Evolutionary conservation across 1,284 basidiomycete genomes (phyloP).

Genomic region (Sanghuangporus weigelae): DNA sequence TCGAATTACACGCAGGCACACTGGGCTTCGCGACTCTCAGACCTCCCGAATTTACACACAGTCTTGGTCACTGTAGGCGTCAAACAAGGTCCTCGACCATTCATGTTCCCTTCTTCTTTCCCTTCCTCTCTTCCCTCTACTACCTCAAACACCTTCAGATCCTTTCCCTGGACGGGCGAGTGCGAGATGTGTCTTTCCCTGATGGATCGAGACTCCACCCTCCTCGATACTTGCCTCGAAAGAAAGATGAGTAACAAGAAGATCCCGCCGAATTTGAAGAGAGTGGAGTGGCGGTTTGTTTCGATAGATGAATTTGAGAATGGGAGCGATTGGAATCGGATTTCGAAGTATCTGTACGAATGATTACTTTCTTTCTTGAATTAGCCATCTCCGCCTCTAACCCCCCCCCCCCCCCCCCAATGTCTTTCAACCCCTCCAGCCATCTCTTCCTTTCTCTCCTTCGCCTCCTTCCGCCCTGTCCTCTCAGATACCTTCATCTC

Average conservation of each 20-base stretch:
- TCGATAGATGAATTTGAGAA: neutral
- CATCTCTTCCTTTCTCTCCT: too few relatives aligned
- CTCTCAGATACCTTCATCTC: too few relatives aligned
- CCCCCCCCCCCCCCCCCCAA: too few relatives aligned
- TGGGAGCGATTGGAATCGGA: neutral
- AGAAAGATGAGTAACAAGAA: neutral
- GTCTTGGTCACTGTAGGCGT: constrained; percentile 20
- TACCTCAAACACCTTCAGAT: constrained; percentile 4
- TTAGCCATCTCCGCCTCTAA: too few relatives aligned
- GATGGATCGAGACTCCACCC: neutral
- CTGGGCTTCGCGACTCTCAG: constrained; percentile 20
- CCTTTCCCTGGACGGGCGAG: constrained; percentile 22
- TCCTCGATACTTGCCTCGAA: neutral
- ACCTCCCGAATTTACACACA: constrained; percentile 20
- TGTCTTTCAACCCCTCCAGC: too few relatives aligned
- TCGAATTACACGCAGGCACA: constrained; percentile 16
- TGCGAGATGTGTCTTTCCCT: constrained; percentile 20
- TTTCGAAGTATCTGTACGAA: neutral
- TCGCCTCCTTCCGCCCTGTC: too few relatives aligned
- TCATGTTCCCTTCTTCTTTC: too few relatives aligned
- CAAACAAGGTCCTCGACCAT: constrained; percentile 7
- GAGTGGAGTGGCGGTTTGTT: constrained; percentile 1
- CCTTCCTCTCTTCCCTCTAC: too few relatives aligned
- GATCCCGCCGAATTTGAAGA: neutral
- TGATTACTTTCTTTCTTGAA: neutral